Base-by-base conservation (phyloP, 208 protist genomes). In the Leishmania amazonensis region DNA sequence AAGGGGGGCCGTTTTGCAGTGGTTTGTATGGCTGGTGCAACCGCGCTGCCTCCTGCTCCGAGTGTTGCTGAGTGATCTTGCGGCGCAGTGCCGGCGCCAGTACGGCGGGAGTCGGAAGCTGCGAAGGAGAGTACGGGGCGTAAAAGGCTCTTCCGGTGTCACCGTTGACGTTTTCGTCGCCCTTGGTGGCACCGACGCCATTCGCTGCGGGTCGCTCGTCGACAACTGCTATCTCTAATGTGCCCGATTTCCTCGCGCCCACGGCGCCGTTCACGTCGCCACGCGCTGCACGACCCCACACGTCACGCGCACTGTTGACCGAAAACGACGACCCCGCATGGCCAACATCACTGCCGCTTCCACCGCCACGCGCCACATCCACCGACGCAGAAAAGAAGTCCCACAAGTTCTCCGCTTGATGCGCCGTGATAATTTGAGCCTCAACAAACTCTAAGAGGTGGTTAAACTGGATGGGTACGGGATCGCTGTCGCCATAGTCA, bases 401-500 rank as follows among this genome's bases (percentile, higher is more conserved):
- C 93, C 94, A 97, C 65, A 97, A 81, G 24, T 73, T 81, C 84
- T 95, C 87, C 28, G 94, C 91, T 78, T 97, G 93, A 40, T 67
- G 67, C 31, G 87, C 75, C 5, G 94, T 96, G 70, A 97, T 96
- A 54, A 97, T 94, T 67, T 95, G 88, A 35, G 92, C 92, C 75
- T 94, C 85, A 0, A 90, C 90, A 81, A 97, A 97, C 75, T 96
- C 89, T 24, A 88, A 76, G 24, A 97, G 85, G 78, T 97, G 93
- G 21, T 89, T 85, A 71, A 93, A 90, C 70, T 90, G 83, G 60
- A 97, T 95, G 31, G 90, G 87, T 2, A 96, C 89, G 31, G 93
- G 89, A 9, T 81, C 91, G 42, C 62, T 75, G 38, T 90, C 71
- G 31, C 88, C 75, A 54, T 89, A 78, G 62, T 90, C 78, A 1